A percentile compares a stretch with the other conserved stretches of the same genome.
Conservation (phyloP, 352 stramenopile genomes). For the Phytophthora nicotianae region DNA sequence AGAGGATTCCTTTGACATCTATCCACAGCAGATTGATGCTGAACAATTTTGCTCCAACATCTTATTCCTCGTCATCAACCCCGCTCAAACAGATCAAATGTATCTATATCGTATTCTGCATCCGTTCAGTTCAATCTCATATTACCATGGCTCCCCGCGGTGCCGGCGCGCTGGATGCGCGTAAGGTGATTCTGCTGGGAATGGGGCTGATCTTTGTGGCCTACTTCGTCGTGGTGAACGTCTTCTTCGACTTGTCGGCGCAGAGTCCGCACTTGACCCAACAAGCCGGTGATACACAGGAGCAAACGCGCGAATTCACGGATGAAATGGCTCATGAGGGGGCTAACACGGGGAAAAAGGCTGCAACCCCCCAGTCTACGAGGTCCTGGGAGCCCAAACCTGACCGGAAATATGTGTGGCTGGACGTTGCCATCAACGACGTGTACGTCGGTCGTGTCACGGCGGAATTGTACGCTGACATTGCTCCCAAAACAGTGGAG, state of each 20-base stretch:
- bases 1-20: slow-evolving; percentile 3
- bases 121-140: slow-evolving; percentile 12
- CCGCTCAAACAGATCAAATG: slow-evolving; percentile 10
- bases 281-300: slow-evolving; percentile 7
- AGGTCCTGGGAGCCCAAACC: slow-evolving; percentile 59
- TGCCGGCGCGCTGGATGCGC: slow-evolving; percentile 39
- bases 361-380: slow-evolving; percentile 18
- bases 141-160: slow-evolving; percentile 24
- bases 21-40: slow-evolving; percentile 7
- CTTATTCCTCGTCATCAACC: slow-evolving; percentile 9
- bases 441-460: slow-evolving; percentile 73
- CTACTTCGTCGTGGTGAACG: slow-evolving; percentile 73
- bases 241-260: slow-evolving; percentile 59
- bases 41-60: not conserved
- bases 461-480: slow-evolving; percentile 92
- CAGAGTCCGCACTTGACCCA: slow-evolving; percentile 16
- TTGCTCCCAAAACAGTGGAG: slow-evolving; percentile 97
- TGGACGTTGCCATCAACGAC: slow-evolving; percentile 85
- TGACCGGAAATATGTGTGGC: slow-evolving; percentile 84
- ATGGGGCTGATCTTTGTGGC: slow-evolving; percentile 63
- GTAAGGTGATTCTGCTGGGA: slow-evolving; percentile 57
- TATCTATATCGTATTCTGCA: slow-evolving; percentile 13
- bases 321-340: slow-evolving; percentile 13
- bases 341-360: slow-evolving; percentile 13
- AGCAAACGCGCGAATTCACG: slow-evolving; percentile 6